phyloP scores from a whole-genome alignment of 768 basidiomycete species.

The Stropharia rugosoannulata region DNA sequence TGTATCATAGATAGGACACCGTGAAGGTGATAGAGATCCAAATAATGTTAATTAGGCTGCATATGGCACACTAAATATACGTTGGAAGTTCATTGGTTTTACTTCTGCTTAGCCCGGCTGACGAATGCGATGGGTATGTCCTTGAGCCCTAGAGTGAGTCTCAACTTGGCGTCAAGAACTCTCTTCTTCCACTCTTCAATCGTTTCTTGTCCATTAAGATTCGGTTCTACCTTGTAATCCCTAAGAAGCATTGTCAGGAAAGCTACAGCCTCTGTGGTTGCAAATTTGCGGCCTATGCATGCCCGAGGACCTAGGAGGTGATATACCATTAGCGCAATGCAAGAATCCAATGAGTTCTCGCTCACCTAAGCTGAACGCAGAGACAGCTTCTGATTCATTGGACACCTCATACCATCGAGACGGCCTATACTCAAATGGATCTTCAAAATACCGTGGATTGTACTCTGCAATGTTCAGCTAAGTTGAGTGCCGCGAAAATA shows the following conservation, averaged over 20 bases:
- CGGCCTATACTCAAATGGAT: constrained; percentile 46
- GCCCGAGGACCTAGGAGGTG: constrained; percentile 40
- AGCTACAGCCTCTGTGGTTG: constrained; percentile 48
- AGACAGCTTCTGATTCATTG: constrained; percentile 41
- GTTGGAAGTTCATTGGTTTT: no score
- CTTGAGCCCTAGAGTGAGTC: constrained; percentile 33
- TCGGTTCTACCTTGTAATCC: constrained; percentile 52
- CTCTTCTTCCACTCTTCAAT: constrained; percentile 34
- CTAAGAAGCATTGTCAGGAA: constrained; percentile 53
- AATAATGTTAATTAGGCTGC: no score
- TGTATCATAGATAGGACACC: no score
- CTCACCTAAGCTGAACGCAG: constrained; percentile 47
- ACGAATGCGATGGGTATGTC: constrained; percentile 32
- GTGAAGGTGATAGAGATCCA: no score
- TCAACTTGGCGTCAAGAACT: constrained; percentile 34
- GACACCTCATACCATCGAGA: constrained; percentile 48
- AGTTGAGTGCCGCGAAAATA: no score
- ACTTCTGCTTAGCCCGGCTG: constrained; percentile 15
- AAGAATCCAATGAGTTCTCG: background rate
- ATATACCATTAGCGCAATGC: background rate
- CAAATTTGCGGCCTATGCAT: constrained; percentile 58
- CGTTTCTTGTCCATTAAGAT: constrained; percentile 38
- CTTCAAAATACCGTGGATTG: constrained; percentile 48
- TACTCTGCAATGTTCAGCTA: constrained; percentile 32
- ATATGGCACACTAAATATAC: no score